These are phyloP conservation scores for Aleurites moluccanus DNA, from an alignment of 441 rosid species.

Conservation along the genomic window DNA sequence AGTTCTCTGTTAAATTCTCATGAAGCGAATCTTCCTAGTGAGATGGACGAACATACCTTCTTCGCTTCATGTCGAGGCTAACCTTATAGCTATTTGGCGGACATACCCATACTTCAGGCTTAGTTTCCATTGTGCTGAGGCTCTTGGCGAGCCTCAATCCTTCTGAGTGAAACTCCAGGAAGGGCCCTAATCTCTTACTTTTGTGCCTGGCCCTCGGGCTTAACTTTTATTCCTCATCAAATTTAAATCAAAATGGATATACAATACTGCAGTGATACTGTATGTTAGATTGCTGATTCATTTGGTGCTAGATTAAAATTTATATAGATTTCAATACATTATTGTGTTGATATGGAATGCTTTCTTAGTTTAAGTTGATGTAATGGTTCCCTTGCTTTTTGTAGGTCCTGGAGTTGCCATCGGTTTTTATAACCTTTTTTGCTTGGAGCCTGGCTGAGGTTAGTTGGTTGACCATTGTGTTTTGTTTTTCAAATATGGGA, in stretches of 20 bases:
- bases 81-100: too few species aligned
- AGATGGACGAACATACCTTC: too few species aligned
- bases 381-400: constrained; percentile 10
- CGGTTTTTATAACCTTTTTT: constrained; percentile 64
- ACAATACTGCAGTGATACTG: background rate
- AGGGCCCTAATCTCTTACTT: too few species aligned
- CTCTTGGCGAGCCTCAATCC: too few species aligned
- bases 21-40: too few species aligned
- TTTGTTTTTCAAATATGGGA: background rate
- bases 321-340: background rate
- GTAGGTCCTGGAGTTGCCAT: constrained; percentile 64
- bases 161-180: too few species aligned
- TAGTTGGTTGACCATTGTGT: constrained; percentile 23
- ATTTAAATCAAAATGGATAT: background rate
- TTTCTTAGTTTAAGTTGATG: background rate
- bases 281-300: background rate
- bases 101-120: too few species aligned
- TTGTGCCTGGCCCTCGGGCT: too few species aligned
- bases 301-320: background rate
- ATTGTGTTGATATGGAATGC: constrained; percentile 4
- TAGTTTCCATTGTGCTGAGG: too few species aligned
- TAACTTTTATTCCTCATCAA: too few species aligned
- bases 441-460: constrained; percentile 83
- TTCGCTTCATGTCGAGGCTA: too few species aligned
- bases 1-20: too few species aligned